Evolutionary conservation across 1,284 basidiomycete species (phyloP), one percentile per base, ranked within the genome.

Genomic region (Albatrellus sp.): DNA sequence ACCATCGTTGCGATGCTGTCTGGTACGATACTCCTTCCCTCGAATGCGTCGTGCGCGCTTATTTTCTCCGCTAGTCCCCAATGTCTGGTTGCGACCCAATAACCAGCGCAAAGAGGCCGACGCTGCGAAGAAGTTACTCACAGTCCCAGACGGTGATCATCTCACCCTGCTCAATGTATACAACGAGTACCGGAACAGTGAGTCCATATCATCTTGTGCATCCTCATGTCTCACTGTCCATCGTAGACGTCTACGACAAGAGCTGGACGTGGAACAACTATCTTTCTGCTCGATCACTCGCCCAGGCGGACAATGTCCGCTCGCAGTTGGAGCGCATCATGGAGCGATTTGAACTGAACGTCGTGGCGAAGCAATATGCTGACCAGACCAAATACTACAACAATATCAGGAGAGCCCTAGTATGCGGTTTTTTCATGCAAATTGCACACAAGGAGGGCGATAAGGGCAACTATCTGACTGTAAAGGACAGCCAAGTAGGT

Each of bases 351-450:
- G 85, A 90, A 53, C 67, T 97, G 33, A 83, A 89, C 24, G 64
- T 94, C 14, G 65, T 93, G 20, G 84, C 87, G n/a, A 77, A 83
- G 1, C 61, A 28, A 13, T 53, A 50, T 30, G 13, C 66, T 1
- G 87, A 97, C 56, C 79, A 87, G 61, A 77, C 77, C 59, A 86
- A 82, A 57, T 79, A 90, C 57, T 89, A 80, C 64, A 57, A 67
- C 48, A 85, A 87, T 55, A 83, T 98, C 48, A 79, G 90, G 28
- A 82, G 85, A 62, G 83, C 87, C 1, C 70, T 98, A 37, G 84
- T 90, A 0, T 89, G 85, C 57, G 94, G 93, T 0, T 98, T 91
- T 73, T 99, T 98, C 67, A 97, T 97, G 94, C 94, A 98, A 61
- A 81, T 94, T 7, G 94, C 93, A 5, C 91, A 97, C 63, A 90